Evolutionary conservation across 495 filamentous ascomycete species (phyloP).

Genomic region (Hypoxylon trugodes): DNA sequence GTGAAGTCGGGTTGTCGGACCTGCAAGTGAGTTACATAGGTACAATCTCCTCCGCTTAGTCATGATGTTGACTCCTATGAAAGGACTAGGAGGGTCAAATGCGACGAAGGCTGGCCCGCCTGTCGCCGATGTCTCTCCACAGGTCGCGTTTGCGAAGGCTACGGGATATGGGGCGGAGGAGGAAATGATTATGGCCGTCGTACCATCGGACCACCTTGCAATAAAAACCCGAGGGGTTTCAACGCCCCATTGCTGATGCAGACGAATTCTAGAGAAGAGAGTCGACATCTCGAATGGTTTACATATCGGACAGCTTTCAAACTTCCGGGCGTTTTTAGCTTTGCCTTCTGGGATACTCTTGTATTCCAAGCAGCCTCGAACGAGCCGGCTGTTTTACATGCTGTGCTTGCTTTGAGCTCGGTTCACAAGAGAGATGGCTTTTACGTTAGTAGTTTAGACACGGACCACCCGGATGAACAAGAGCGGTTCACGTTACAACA

Average conservation of each 20-base stretch:
- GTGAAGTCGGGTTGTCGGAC: conserved; percentile 62
- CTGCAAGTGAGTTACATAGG: conserved; percentile 56
- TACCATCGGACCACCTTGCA: background rate
- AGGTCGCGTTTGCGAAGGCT: conserved; percentile 66
- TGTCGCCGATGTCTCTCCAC: conserved; percentile 64
- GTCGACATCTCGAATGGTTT: conserved; percentile 54
- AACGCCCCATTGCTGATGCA: conserved; percentile 20
- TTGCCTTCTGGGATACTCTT: conserved; percentile 57
- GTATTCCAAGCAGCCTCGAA: conserved; percentile 54
- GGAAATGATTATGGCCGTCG: conserved; percentile 43
- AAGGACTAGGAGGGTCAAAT: conserved; percentile 63
- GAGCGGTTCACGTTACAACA: conserved; percentile 53
- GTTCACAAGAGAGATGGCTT: conserved; percentile 48
- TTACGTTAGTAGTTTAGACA: background rate
- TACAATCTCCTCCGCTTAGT: background rate
- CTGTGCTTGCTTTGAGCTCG: conserved; percentile 57
- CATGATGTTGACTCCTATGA: conserved; percentile 3
- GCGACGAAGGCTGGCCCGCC: conserved; percentile 63
- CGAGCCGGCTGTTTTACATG: conserved; percentile 63
- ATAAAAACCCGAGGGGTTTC: background rate
- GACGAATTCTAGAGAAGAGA: conserved; percentile 34
- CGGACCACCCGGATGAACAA: conserved; percentile 31
- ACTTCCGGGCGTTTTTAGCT: conserved; percentile 55
- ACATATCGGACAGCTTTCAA: conserved; percentile 49
- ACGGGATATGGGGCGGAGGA: conserved; percentile 62